phyloP scores from a whole-genome alignment of 2,329 filamentous ascomycete species.

The Gyromitra esculenta region DNA sequence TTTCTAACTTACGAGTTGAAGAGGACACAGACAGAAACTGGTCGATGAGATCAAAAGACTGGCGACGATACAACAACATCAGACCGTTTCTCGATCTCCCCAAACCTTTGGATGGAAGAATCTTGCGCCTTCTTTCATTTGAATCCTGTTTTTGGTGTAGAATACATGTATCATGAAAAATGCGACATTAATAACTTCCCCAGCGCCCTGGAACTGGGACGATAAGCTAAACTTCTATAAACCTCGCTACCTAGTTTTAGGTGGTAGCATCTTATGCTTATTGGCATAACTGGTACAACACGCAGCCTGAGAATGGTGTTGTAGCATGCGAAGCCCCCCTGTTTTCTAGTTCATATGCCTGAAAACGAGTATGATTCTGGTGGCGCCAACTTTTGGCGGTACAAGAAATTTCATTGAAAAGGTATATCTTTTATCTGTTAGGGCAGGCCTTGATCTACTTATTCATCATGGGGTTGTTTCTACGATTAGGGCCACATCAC shows the following conservation, averaged over 20 bases:
- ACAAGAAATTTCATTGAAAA: background rate
- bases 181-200: background rate
- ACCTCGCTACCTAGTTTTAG: background rate
- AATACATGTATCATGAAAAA: background rate
- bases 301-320: background rate
- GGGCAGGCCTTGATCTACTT: background rate
- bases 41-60: background rate
- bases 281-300: too few species aligned
- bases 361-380: background rate
- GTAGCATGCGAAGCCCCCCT: background rate
- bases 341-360: too few species aligned
- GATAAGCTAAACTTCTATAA: background rate
- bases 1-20: background rate
- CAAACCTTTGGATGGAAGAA: background rate
- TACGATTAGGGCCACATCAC: background rate
- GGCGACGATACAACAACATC: background rate
- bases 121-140: background rate
- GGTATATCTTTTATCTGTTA: background rate
- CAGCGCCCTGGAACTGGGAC: background rate
- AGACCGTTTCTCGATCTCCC: background rate
- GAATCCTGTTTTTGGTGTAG: background rate
- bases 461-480: background rate
- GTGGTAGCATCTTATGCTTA: too few species aligned
- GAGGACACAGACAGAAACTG: background rate
- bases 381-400: background rate